phyloP scores from a whole-genome alignment of 2,329 filamentous ascomycete genomes.

The Sporothrix globosa region DNA sequence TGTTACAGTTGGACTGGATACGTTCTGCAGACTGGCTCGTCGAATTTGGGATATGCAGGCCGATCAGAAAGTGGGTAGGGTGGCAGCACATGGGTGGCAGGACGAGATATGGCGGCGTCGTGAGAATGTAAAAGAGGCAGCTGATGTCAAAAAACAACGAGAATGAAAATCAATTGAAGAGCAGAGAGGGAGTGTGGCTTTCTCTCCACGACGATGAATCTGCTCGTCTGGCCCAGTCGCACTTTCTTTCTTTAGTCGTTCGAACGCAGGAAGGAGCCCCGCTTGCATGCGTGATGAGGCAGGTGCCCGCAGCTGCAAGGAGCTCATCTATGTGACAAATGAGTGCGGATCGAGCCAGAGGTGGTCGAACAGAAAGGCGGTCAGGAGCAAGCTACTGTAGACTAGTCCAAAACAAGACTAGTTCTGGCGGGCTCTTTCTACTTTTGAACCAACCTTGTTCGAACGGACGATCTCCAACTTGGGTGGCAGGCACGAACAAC shows the following conservation, averaged over 20 bases:
- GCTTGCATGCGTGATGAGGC: slow-evolving; percentile 30
- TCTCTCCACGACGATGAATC: neutral
- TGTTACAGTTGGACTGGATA: slow-evolving; percentile 17
- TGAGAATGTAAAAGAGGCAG: neutral
- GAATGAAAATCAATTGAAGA: neutral
- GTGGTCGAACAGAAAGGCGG: slow-evolving; percentile 31
- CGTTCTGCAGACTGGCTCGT: slow-evolving; percentile 1
- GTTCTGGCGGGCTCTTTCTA: slow-evolving; percentile 27
- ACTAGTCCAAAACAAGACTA: slow-evolving; percentile 28
- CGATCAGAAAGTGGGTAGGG: slow-evolving; percentile 24
- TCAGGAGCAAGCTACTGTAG: slow-evolving; percentile 23
- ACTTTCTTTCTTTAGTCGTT: slow-evolving; percentile 18
- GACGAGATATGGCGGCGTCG: neutral
- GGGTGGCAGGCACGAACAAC: slow-evolving; percentile 22
- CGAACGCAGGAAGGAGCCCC: slow-evolving; percentile 25
- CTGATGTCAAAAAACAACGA: neutral
- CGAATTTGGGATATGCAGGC: slow-evolving; percentile 16
- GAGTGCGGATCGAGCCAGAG: neutral
- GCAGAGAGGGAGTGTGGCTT: neutral
- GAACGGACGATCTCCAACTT: slow-evolving; percentile 13
- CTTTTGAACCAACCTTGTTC: slow-evolving; percentile 25
- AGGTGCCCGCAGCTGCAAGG: slow-evolving; percentile 22
- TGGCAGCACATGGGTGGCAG: slow-evolving; percentile 14
- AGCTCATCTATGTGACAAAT: neutral
- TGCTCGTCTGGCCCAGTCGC: slow-evolving; percentile 12